Evolutionary conservation across 2,329 filamentous ascomycete genomes (phyloP).

Genomic region (Venturia asperata): DNA sequence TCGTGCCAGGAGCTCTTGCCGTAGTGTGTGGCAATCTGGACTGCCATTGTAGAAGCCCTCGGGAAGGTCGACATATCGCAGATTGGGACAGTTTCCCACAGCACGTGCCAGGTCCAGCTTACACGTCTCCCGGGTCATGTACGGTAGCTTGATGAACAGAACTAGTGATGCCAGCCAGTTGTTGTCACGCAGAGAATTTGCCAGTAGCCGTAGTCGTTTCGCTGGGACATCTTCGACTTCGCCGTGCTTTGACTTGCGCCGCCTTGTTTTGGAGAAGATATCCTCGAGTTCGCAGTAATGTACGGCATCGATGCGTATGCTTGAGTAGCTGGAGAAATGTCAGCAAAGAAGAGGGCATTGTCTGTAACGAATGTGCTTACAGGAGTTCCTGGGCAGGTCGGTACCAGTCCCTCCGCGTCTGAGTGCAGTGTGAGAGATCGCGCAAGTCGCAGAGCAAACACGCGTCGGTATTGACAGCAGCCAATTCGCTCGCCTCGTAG

Average conservation of each 20-base stretch:
- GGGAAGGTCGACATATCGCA: constrained; percentile 85
- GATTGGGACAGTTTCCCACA: constrained; percentile 74
- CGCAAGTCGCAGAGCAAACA: constrained; percentile 94
- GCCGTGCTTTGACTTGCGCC: constrained; percentile 19
- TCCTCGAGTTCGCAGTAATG: constrained; percentile 91
- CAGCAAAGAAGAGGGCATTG: background rate
- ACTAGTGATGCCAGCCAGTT: constrained; percentile 63
- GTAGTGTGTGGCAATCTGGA: constrained; percentile 62
- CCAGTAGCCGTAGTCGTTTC: constrained; percentile 68
- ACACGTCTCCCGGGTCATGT: constrained; percentile 86
- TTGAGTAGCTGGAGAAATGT: constrained; percentile 59
- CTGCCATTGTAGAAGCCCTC: constrained; percentile 83
- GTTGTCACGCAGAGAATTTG: constrained; percentile 74
- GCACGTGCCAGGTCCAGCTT: constrained; percentile 79
- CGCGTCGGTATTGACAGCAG: constrained; percentile 64
- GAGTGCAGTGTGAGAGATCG: constrained; percentile 72
- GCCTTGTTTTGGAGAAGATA: constrained; percentile 58
- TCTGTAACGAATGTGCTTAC: constrained; percentile 45
- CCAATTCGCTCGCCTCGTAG: constrained; percentile 78
- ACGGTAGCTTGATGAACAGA: constrained; percentile 77
- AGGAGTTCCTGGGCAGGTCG: constrained; percentile 48
- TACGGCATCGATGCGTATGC: constrained; percentile 86
- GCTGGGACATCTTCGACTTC: constrained; percentile 58
- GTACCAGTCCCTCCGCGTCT: constrained; percentile 68
- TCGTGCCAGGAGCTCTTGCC: constrained; percentile 74